Evolutionary conservation across 345 rosid genomes (phyloP), one percentile per base, ranked within the genome.

Genomic region (Anacardium occidentale): DNA sequence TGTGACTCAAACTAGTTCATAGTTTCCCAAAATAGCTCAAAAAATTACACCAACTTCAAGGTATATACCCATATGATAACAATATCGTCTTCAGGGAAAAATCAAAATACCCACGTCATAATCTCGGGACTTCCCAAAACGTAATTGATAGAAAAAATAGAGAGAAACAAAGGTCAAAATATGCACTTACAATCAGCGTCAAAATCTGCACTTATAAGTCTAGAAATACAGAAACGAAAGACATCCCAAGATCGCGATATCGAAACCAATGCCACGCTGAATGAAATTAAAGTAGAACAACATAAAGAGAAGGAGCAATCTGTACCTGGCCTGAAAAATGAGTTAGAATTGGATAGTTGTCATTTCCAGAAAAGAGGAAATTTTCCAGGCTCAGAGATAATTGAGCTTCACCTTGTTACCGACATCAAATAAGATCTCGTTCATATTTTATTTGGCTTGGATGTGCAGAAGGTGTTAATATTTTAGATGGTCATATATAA

Each of bases 21-120:
- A 63, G 44, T 64, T 58, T 66, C 51, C 67, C 69, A 57, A 54
- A 63, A 71, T 57, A 58, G 69, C 75, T 70, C 57, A 67, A 52
- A 29, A 67, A 72, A 72, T 67, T 15, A 61, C 15, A 18, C 26
- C 68, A 26, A 72, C 37, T n/a, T 53, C 7, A 5, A 37, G 0
- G 1, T 37, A 37, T 37, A 37, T 37, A 37, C 8, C 7, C 8
- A 6, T 37, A 37, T 37, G 7, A 37, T 3, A 37, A 37, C 1
- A 37, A 29, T 56, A 52, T 66, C 50, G 10, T 56, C 62, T 58
- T 22, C 25, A 25, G 77, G n/a, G 34, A 24, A 71, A 53, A 34
- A 26, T 29, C 66, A 13, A 57, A 66, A 61, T 22, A 47, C 67
- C 66, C 65, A 45, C 50, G 52, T 62, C 64, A 61, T 20, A 40